phyloP scores from a whole-genome alignment of 108 stramenopile species.

The Discostella pseudostelligera region DNA sequence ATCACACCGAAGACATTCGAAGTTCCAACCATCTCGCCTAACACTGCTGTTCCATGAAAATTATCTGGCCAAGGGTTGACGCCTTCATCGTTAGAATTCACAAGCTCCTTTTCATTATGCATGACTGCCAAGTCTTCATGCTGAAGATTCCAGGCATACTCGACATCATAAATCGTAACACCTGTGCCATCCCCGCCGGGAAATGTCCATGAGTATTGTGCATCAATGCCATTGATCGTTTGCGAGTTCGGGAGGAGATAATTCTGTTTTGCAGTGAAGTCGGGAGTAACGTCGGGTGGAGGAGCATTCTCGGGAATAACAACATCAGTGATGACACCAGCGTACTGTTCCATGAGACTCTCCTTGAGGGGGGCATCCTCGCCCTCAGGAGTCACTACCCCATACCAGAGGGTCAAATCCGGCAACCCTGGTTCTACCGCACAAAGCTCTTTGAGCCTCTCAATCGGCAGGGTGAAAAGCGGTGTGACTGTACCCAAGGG shows the following conservation, averaged over 20 bases:
- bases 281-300: background rate
- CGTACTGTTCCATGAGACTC: too few species aligned
- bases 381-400: background rate
- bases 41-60: conserved; percentile 14
- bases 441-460: background rate
- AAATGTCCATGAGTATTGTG: conserved; percentile 8
- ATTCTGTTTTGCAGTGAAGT: background rate
- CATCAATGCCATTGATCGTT: conserved; percentile 10
- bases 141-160: conserved; percentile 2
- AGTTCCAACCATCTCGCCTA: conserved; percentile 11
- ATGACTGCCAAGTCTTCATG: conserved; percentile 6
- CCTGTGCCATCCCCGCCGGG: conserved; percentile 4
- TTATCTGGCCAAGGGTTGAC: background rate
- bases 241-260: background rate
- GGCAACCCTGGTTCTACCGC: conserved; percentile 6
- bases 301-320: background rate
- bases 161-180: conserved; percentile 4
- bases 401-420: conserved; percentile 11
- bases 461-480: conserved; percentile 7
- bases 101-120: background rate
- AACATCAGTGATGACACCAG: background rate
- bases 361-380: background rate
- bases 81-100: background rate
- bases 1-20: conserved; percentile 4
- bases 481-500: background rate